Evolutionary conservation across 1,284 basidiomycete species (phyloP), one percentile per base, ranked within the genome.

Genomic region (Caloboletus inedulis): DNA sequence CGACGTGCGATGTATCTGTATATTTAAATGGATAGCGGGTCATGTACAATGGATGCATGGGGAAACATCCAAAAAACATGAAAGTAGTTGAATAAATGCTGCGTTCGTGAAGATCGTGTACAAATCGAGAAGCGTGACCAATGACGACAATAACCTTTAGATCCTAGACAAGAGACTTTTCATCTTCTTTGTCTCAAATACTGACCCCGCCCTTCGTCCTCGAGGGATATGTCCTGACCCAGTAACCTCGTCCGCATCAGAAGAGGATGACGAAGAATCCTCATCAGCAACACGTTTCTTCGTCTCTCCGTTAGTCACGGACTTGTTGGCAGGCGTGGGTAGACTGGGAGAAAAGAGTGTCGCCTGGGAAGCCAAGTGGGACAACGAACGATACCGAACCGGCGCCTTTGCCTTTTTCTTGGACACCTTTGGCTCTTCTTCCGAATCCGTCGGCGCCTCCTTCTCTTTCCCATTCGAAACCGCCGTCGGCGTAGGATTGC

Each of bases 181-280:
- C 56, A 58, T 68, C 53, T 59, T 70, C 52, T 56, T 69, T 16
- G 42, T 40, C 54, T 61, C 61, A 40, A 69, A 54, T 2, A 43
- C 58, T 3, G 64, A 65, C 3, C 85, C 84, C 30, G 85, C 85
- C 53, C 74, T 71, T 54, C 80, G 75, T 18, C 72, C 71, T 57
- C 69, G 74, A 34, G 85, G 85, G 42, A 87, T 86, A 64, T 85
- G 82, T 16, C 76, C 81, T 47, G 64, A 58, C 30, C 65, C 57
- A 45, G 57, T 60, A 12, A 57, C 70, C 44, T 72, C 74, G 7
- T 76, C 77, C 16, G 72, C 33, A 25, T 63, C 61, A n/a, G 62
- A 62, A 29, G 77, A 75, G 12, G 70, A 76, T 44, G 68, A 76
- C 10, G 70, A 65, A 18, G 41, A 70, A 48, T 68, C 63, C 25